phyloP scores from a whole-genome alignment of 2,329 filamentous ascomycete genomes.

The Aspergillus fumigatus region DNA sequence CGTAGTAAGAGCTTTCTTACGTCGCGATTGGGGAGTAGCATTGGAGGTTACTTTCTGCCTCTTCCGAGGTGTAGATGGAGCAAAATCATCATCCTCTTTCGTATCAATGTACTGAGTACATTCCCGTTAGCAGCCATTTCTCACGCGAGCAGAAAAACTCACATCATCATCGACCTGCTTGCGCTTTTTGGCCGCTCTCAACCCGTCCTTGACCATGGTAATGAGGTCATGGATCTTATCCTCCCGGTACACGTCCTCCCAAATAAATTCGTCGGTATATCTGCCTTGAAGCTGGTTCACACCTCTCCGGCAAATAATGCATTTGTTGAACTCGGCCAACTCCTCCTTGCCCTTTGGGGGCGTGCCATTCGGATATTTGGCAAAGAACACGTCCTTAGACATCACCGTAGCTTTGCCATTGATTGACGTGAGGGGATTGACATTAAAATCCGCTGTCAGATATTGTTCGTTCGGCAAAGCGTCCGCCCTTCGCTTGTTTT shows the following conservation, averaged over 20 bases:
- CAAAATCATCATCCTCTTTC: conserved; percentile 31
- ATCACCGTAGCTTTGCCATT: conserved; percentile 81
- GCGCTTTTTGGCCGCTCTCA: conserved; percentile 64
- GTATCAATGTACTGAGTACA: conserved; percentile 33
- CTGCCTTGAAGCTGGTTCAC: conserved; percentile 84
- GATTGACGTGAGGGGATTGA: conserved; percentile 82
- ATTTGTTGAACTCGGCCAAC: conserved; percentile 72
- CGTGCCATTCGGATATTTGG: conserved; percentile 68
- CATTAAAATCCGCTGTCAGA: conserved; percentile 79
- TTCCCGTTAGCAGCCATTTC: conserved; percentile 6
- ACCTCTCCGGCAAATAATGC: conserved; percentile 83
- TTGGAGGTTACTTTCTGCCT: conserved; percentile 48
- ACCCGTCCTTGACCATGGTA: conserved; percentile 57
- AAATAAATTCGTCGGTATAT: conserved; percentile 87
- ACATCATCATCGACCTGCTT: conserved; percentile 38
- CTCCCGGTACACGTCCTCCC: conserved; percentile 79
- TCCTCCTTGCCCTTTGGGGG: conserved; percentile 58
- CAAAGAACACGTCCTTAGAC: conserved; percentile 64
- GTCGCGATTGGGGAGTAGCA: conserved; percentile 40
- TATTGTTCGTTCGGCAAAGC: conserved; percentile 86
- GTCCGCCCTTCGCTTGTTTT: conserved; percentile 75
- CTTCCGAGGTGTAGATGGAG: conserved; percentile 53
- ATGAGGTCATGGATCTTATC: conserved; percentile 61
- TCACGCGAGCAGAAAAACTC: conserved; percentile 10
- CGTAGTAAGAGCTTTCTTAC: conserved; percentile 49